Evolutionary conservation across 2,329 filamentous ascomycete species (phyloP), one percentile per base, ranked within the genome.

Genomic region (Gaeumannomyces tritici): DNA sequence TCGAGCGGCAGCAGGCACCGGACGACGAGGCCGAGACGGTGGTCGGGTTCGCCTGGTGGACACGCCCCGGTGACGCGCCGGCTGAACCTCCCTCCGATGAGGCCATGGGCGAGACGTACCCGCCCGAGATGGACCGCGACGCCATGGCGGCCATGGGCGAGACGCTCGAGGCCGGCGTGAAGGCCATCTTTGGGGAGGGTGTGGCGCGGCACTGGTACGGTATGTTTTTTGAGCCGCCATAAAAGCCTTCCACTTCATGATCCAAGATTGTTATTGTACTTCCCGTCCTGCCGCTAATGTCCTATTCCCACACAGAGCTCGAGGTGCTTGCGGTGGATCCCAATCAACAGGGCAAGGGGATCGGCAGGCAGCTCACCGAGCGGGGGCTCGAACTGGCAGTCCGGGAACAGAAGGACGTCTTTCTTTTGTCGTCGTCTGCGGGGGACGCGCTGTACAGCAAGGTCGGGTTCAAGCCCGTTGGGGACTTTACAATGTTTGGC

Each of bases 301-400:
- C 12, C 26, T 26, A 31, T 13, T 28, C 24, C 47, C 24, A n/a
- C 6, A 3, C 15, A 72, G 70, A 67, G 31, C 63, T 71, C 4
- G 64, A 66, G 42, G 51, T 65, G 11, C 63, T 72, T 2, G 62
- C 63, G 2, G 62, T 71, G 4, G 67, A 70, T n/a, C 69, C 70
- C 0, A 18, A 57, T 3, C 65, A 71, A n/a, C 65, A 70, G 4
- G 64, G 70, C 21, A 65, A 66, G n/a, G 70, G 70, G 3, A 63
- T 70, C 15, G 70, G 70, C 4, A 65, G 57, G 61, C 65, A 64
- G 55, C 64, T 72, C 1, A 18, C 68, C 12, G 62, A 64, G 2
- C 66, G 68, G 51, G 69, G 69, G 1, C 42, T 72, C 26, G 66
- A 68, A 1, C 58, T 62, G 5, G 69, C 67, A 0, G 62, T 63